Conservation (phyloP, 768 basidiomycete species). For the Mycena vulgaris region DNA sequence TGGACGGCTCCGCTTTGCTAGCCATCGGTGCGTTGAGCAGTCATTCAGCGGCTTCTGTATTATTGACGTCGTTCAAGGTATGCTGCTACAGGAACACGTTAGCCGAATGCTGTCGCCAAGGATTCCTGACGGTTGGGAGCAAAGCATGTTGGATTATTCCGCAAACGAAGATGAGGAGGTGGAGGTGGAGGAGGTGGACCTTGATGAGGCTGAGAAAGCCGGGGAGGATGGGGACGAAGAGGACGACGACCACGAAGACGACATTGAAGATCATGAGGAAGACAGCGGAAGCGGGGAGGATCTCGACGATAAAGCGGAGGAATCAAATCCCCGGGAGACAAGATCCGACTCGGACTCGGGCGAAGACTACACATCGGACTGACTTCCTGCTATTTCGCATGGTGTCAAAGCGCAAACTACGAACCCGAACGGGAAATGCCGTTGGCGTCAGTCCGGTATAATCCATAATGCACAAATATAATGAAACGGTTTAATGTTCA, state of each 20-base stretch:
- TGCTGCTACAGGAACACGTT: constrained; percentile 79
- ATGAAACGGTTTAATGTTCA: too few species aligned
- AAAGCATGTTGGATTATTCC: constrained; percentile 39
- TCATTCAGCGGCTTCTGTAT: neutral
- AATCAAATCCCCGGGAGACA: neutral
- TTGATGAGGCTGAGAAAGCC: constrained; percentile 23
- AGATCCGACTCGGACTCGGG: neutral
- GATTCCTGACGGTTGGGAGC: constrained; percentile 64
- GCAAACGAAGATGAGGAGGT: too few species aligned
- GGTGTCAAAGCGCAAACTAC: constrained; percentile 16
- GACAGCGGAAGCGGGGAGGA: constrained; percentile 26
- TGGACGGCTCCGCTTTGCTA: constrained; percentile 82
- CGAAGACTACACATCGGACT: neutral
- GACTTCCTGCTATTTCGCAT: too few species aligned
- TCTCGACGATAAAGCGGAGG: neutral
- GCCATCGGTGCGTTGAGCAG: constrained; percentile 68
- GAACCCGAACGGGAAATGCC: neutral
- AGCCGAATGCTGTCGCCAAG: constrained; percentile 56
- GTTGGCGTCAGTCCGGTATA: too few species aligned
- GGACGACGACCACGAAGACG: neutral
- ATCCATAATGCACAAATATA: too few species aligned
- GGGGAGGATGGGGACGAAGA: constrained; percentile 10
- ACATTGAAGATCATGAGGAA: constrained; percentile 31
- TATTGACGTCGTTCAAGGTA: constrained; percentile 58
- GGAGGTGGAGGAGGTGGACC: too few species aligned